Conservation (phyloP, 2,329 filamentous ascomycete genomes). For the Mariannaea sp. region DNA sequence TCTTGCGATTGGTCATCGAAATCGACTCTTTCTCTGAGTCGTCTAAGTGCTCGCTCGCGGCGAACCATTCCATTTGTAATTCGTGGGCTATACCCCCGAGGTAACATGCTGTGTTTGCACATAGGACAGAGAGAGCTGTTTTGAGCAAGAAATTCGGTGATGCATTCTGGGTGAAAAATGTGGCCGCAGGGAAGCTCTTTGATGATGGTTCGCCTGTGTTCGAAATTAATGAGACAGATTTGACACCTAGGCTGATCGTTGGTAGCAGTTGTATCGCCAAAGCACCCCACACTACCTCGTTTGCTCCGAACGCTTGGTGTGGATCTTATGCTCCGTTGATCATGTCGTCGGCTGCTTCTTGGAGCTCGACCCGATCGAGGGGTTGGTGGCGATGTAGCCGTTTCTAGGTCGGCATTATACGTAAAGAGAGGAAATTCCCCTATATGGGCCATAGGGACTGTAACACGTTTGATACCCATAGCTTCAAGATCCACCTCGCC, state of each 20-base stretch:
- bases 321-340: conserved; percentile 38
- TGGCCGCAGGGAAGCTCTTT: conserved; percentile 88
- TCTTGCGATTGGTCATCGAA: conserved; percentile 46
- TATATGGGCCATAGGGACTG: conserved; percentile 73
- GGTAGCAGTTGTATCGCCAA: conserved; percentile 49
- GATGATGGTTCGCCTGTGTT: conserved; percentile 70
- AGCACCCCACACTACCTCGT: conserved; percentile 43
- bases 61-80: conserved; percentile 89
- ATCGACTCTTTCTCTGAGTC: conserved; percentile 59
- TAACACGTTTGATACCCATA: conserved; percentile 81
- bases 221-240: conserved; percentile 87
- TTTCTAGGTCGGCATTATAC: conserved; percentile 65
- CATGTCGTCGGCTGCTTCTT: conserved; percentile 39
- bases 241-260: conserved; percentile 81
- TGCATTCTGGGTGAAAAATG: conserved; percentile 91
- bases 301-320: conserved; percentile 45
- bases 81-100: conserved; percentile 66
- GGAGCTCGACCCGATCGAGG: conserved; percentile 42
- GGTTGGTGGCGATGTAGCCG: conserved; percentile 43
- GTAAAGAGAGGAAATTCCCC: conserved; percentile 78
- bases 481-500: conserved; percentile 88
- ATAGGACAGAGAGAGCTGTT: conserved; percentile 88
- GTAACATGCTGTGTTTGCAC: conserved; percentile 84
- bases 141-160: conserved; percentile 79
- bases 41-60: conserved; percentile 71